These are phyloP conservation scores for Candida easanensis DNA, from an alignment of 805 yeast genomes.

Conservation along the genomic window DNA sequence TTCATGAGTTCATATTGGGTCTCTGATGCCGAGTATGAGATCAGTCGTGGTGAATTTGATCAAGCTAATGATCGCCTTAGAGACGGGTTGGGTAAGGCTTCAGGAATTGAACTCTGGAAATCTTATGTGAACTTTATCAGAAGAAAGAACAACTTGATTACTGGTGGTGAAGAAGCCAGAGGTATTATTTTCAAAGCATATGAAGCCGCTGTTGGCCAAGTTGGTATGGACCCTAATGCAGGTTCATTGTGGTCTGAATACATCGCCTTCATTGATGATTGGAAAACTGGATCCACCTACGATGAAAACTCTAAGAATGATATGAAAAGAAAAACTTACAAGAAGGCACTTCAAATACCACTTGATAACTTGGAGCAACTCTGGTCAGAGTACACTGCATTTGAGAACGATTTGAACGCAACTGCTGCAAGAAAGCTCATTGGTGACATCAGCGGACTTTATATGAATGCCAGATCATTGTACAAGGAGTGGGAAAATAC, in stretches of 20 bases:
- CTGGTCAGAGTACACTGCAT: constrained; percentile 79
- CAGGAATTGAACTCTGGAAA: constrained; percentile 69
- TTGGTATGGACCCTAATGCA: constrained; percentile 75
- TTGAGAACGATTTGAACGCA: constrained; percentile 76
- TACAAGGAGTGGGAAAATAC: constrained; percentile 66
- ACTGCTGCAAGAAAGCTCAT: constrained; percentile 81
- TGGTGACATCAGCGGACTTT: constrained; percentile 76
- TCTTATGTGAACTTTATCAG: constrained; percentile 78
- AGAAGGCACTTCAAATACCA: constrained; percentile 73
- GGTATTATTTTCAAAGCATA: constrained; percentile 74
- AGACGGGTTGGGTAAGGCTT: constrained; percentile 57
- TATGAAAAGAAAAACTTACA: constrained; percentile 67
- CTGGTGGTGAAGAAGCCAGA: constrained; percentile 81
- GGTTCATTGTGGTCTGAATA: constrained; percentile 80
- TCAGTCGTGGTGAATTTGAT: constrained; percentile 61
- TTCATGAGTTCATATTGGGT: constrained; percentile 74
- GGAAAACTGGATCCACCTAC: constrained; percentile 79
- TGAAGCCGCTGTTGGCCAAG: constrained; percentile 73
- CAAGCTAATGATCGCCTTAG: constrained; percentile 65
- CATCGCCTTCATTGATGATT: constrained; percentile 68
- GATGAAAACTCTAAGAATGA: constrained; percentile 83
- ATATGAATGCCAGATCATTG: constrained; percentile 83
- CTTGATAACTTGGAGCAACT: constrained; percentile 66
- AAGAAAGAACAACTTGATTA: constrained; percentile 59
- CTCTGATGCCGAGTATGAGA: constrained; percentile 61